phyloP scores from a whole-genome alignment of 2,329 filamentous ascomycete species.

The Pseudopyrenochaeta lycopersici region DNA sequence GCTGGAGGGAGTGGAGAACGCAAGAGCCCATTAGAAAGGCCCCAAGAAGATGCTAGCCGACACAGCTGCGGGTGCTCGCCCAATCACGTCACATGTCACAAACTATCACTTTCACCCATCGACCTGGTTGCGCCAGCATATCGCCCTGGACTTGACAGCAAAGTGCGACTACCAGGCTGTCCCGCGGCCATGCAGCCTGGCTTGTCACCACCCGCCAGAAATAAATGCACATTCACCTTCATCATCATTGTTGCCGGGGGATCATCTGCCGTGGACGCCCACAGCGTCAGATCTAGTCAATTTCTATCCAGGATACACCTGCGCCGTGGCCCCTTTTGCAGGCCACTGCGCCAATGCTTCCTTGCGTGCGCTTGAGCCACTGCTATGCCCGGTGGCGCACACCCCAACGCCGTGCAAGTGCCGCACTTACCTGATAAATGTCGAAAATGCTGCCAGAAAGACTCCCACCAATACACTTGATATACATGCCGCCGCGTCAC shows the following conservation, averaged over 20 bases:
- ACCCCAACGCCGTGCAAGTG: constrained; percentile 22
- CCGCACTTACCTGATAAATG: constrained; percentile 21
- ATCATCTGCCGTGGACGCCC: constrained; percentile 28
- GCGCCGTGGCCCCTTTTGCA: constrained; percentile 20
- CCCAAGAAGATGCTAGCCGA: constrained; percentile 14
- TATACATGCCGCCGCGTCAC: constrained; percentile 19
- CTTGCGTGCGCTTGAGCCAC: constrained; percentile 25
- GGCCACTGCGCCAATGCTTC: constrained; percentile 24
- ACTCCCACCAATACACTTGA: constrained; percentile 16
- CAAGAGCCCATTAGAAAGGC: constrained; percentile 22
- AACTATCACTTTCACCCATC: background rate
- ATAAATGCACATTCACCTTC: background rate
- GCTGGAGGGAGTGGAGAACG: constrained; percentile 27
- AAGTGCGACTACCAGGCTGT: too few relatives aligned
- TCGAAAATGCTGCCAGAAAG: constrained; percentile 19
- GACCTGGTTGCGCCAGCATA: too few relatives aligned
- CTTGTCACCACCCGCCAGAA: too few relatives aligned
- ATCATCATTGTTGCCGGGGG: constrained; percentile 17
- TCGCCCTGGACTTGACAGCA: too few relatives aligned
- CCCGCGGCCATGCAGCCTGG: too few relatives aligned
- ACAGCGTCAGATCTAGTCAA: constrained; percentile 40
- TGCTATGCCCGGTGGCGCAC: constrained; percentile 21
- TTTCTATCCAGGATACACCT: constrained; percentile 36
- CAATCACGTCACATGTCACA: constrained; percentile 17
- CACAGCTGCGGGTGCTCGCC: constrained; percentile 1